Evolutionary conservation across 2,329 filamentous ascomycete genomes (phyloP), one percentile per base, ranked within the genome.

Genomic region (Dothistroma septosporum): DNA sequence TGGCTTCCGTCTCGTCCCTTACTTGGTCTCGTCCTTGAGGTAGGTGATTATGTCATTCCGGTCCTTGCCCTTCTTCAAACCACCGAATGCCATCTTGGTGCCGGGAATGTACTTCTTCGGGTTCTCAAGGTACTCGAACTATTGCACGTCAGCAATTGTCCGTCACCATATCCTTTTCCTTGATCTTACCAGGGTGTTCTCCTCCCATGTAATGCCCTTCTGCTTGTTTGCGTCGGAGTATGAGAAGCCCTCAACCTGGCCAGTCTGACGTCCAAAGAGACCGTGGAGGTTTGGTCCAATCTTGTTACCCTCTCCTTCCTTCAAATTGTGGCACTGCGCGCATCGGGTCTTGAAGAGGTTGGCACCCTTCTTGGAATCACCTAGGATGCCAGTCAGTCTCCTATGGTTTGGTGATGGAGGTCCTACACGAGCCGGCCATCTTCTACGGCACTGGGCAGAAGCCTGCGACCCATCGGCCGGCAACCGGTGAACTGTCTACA

Each of bases 61-160:
- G 84, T 97, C 94, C 90, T 97, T 97, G 77, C 87, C 86, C 91
- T 99, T 99, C 92, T 99, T 99, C 77, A 99, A 87, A 80, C 94
- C 94, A 83, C 94, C 94, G 78, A 97, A 99, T 74, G 94, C 94
- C 94, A 99, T 99, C 91, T 97, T 99, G 83, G 94, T 99, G 73
- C 94, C 94, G 72, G 94, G 94, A 69, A 99, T 97, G 87, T 92
- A 99, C 87, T 97, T 97, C 89, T 99, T 99, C 83, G 94, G 94
- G 89, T 97, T 97, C 87, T 99, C 94, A 75, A 99, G 92, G 88
- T 99, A 99, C 70, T 88, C 85, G 82, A 96, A 97, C 90, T 92
- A 72, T 53, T 21, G 22, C 19, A 16, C 11, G 59, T 68, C 57
- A 68, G 64, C 58, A 19, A 19, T 10, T 19, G 22, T 21, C 48